A percentile compares a stretch with the other conserved stretches of the same genome.
These are phyloP conservation scores for Alternaria consortialis DNA, from an alignment of 2,329 filamentous ascomycete genomes.

Conservation along the genomic window DNA sequence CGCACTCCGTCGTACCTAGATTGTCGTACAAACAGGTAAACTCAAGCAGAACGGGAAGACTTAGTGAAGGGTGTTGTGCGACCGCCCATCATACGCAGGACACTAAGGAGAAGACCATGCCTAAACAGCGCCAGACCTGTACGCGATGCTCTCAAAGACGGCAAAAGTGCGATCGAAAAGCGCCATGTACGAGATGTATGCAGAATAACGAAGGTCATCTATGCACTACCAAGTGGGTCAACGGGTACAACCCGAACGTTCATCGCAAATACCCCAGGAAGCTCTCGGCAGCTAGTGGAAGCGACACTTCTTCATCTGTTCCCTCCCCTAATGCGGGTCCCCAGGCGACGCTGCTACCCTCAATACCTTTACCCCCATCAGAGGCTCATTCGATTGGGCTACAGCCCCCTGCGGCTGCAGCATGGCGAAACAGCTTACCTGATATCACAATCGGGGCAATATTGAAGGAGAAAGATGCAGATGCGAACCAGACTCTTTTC, in stretches of 20 bases:
- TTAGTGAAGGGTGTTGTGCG: not conserved
- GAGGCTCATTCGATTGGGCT: not conserved
- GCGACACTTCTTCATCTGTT: slow-evolving; percentile 17
- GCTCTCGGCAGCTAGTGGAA: slow-evolving; percentile 11
- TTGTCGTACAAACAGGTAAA: not conserved
- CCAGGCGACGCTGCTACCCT: slow-evolving; percentile 4
- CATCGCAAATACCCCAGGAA: slow-evolving; percentile 41
- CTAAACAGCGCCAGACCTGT: slow-evolving; percentile 45
- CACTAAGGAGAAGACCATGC: slow-evolving; percentile 28
- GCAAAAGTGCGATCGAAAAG: slow-evolving; percentile 47
- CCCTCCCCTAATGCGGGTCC: slow-evolving; percentile 3
- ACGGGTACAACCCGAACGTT: slow-evolving; percentile 44
- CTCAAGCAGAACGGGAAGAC: not conserved
- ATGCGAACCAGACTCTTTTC: slow-evolving; percentile 19
- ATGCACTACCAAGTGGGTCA: slow-evolving; percentile 45
- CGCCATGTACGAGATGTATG: slow-evolving; percentile 37
- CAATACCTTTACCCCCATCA: not conserved
- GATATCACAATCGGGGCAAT: slow-evolving; percentile 40
- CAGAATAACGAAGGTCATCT: slow-evolving; percentile 45
- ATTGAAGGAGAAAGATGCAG: slow-evolving; percentile 35
- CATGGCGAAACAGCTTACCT: slow-evolving; percentile 28
- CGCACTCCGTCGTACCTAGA: not conserved
- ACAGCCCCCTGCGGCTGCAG: slow-evolving; percentile 15
- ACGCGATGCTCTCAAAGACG: slow-evolving; percentile 39
- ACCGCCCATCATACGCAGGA: not conserved